Conservation (phyloP, 2,329 filamentous ascomycete species). For the Colletotrichum sp. region DNA sequence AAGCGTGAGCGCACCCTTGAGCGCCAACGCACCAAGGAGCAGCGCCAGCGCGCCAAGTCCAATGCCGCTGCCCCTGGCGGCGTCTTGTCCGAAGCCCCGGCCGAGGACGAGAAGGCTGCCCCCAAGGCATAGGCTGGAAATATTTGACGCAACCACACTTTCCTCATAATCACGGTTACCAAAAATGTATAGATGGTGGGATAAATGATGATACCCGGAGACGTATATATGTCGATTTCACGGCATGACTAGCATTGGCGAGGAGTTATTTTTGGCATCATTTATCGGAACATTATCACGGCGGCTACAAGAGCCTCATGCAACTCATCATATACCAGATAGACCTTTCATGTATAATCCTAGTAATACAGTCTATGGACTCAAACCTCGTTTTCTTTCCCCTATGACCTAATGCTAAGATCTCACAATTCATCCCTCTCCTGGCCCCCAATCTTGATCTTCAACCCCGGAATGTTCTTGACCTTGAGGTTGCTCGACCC, state of each 20-base stretch:
- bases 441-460: conserved; percentile 27
- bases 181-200: neutral
- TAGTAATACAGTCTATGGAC: conserved; percentile 1
- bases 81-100: conserved; percentile 1
- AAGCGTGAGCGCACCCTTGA: neutral
- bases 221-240: neutral
- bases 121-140: neutral
- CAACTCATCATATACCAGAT: neutral
- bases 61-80: neutral
- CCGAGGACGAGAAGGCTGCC: conserved; percentile 5
- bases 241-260: conserved; percentile 8
- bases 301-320: neutral
- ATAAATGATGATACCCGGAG: conserved; percentile 17
- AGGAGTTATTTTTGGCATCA: conserved; percentile 8
- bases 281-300: neutral
- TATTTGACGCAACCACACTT: neutral
- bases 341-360: conserved; percentile 1
- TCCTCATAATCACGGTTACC: neutral
- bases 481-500: conserved; percentile 21
- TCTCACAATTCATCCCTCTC: conserved; percentile 27
- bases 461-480: conserved; percentile 28
- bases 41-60: neutral
- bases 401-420: neutral
- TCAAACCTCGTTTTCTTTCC: neutral
- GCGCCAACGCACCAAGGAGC: neutral